Base-by-base conservation (phyloP, 306 rosid species). In the Geum urbanum region DNA sequence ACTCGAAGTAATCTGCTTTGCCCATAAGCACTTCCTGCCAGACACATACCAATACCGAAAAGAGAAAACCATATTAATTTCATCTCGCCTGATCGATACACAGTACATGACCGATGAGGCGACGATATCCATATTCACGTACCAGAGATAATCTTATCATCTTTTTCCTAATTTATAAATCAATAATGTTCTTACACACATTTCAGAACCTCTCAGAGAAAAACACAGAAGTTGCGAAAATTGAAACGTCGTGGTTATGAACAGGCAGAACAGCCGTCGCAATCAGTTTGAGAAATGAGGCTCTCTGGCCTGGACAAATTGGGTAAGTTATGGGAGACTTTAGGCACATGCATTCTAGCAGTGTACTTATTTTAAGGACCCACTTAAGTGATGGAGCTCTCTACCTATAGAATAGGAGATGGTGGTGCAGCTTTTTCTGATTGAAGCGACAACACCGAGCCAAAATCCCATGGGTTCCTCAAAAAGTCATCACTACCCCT, bases 11-110 rank as follows among this genome's bases (percentile, higher is more conserved):
- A 22, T 86, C 85, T 41, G 95, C 99, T 82, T 74, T 91, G 60
- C 99, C 95, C 96, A 86, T 94, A 63, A 94, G 70, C 75, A 91
- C 99, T 77, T 94, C 99, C 99, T 94, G 85, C 35, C 63, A 63
- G 9, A 35, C 45, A 22, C 40, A 55, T 71, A 70, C 22, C 7
- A n/a, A 7, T 65, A 64, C 67, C 20, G 1, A 40, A n/a, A 35
- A 24, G 18, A 20, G 45, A 37, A 49, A 22, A 3, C 12, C 45
- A 46, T 18, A 2, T 22, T 51, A 11, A 13, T 48, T 70, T 13
- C 68, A 32, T 32, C 40, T 19, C n/a, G 61, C 70, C 76, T 64
- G 56, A 24, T 24, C 27, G 27, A 11, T 63, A 44, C 10, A 20
- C 37, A 57, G 19, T 57, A 6, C 63, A 13, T 57, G 35, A 59